These are phyloP conservation scores for Clitocybe nebularis DNA, from an alignment of 1,284 basidiomycete genomes.

Conservation along the genomic window DNA sequence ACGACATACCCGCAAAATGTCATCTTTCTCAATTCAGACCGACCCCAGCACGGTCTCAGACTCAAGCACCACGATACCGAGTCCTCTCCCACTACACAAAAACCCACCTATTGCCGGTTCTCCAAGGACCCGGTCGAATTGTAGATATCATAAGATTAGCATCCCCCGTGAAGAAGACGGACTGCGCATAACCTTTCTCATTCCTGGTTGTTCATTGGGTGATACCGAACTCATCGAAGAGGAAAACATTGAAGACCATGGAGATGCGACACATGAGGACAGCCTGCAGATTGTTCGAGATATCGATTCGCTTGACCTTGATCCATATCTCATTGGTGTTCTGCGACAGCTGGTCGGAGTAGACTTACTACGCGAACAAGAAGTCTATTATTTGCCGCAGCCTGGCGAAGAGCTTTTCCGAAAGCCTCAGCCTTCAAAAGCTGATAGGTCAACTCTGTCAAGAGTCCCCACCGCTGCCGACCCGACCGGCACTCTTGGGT, in stretches of 20 bases:
- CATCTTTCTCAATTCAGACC: conserved; percentile 5
- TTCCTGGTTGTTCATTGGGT: conserved; percentile 61
- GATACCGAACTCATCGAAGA: conserved; percentile 52
- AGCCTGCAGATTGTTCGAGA: conserved; percentile 41
- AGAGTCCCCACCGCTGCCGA: conserved; percentile 7
- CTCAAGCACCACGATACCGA: conserved; percentile 8
- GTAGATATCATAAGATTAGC: conserved; percentile 63
- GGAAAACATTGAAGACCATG: conserved; percentile 57
- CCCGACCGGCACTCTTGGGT: conserved; percentile 15
- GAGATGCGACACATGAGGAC: conserved; percentile 49
- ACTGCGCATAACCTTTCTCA: conserved; percentile 52
- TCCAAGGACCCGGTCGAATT: conserved; percentile 54
- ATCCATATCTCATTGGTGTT: conserved; percentile 47
- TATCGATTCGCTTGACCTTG: conserved; percentile 48
- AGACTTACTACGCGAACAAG: conserved; percentile 57
- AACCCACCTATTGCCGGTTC: conserved; percentile 22
- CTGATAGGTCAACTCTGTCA: conserved; percentile 18
- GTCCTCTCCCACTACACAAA: conserved; percentile 8
- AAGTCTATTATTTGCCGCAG: conserved; percentile 56
- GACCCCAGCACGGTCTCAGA: conserved; percentile 6
- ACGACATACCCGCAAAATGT: conserved; percentile 6
- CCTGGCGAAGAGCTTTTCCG: conserved; percentile 34
- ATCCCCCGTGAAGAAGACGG: conserved; percentile 48
- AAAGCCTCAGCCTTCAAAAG: conserved; percentile 20
- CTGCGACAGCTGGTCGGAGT: conserved; percentile 58